Evolutionary conservation across 1,284 basidiomycete genomes (phyloP), one percentile per base, ranked within the genome.

Genomic region (Thecaphora thlaspeos): DNA sequence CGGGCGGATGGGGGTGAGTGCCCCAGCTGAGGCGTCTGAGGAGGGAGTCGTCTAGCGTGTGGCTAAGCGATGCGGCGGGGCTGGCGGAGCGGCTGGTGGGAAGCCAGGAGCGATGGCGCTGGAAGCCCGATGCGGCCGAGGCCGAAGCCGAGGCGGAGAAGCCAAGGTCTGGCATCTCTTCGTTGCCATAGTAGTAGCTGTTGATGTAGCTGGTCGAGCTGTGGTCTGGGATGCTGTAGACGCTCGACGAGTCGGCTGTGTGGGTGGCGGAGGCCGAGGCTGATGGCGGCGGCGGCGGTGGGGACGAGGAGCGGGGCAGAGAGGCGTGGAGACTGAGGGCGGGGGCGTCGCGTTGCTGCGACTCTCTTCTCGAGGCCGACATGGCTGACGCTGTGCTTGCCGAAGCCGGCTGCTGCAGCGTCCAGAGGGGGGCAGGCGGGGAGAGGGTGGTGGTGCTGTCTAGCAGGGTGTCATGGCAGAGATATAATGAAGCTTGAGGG

Each of bases 141-240:
- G 48, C 4, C 51, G 26, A 18, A 18, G 39, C 50, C 28, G 61
- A 40, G 8, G 43, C 17, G 19, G 17, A 28, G 1, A 39, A 8
- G 15, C 32, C 24, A 3, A 64, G 26, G n/a, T 68, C 61, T n/a
- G 57, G 51, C 61, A 68, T 68, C 30, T 68, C 46, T 18, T 41
- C 41, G 39, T 68, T 68, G 41, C 65, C 65, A 44, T 68, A 68
- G 45, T 68, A 68, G 44, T 68, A 68, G 53, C 54, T 57, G 50
- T 61, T 64, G 54, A 68, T 64, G 55, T 61, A 68, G 41, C 55
- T 55, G 23, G 57, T 55, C 28, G 65, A 68, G 24, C 53, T 55
- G 45, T 57, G 57, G 28, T 48, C 51, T 24, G 65, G 65, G 43
- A 68, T 59, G 38, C 63, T 66, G 55, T 51, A 55, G 36, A 51